These are phyloP conservation scores for Monosporascus sp. DNA, from an alignment of 2,329 filamentous ascomycete species.

Conservation along the genomic window DNA sequence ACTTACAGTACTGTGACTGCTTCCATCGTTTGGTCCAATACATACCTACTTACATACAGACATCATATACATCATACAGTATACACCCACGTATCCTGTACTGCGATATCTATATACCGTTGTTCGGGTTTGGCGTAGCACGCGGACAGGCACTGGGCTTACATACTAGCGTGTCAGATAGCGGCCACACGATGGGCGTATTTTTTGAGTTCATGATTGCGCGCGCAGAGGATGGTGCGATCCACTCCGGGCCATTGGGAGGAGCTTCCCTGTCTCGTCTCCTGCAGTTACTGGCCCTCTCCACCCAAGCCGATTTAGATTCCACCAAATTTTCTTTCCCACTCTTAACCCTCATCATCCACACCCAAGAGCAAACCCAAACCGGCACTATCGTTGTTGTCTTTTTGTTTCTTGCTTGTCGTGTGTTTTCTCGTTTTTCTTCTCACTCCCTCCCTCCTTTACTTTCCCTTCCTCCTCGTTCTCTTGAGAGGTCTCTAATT, in stretches of 20 bases:
- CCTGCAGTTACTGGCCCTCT: conserved; percentile 7
- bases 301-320: conserved; percentile 17
- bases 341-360: conserved; percentile 26
- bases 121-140: not conserved
- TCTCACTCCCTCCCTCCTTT: conserved; percentile 22
- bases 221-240: not conserved
- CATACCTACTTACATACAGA: no score
- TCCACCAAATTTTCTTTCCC: conserved; percentile 23
- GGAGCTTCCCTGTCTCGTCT: not conserved
- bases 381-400: conserved; percentile 31
- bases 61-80: no score
- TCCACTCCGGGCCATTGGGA: not conserved
- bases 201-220: not conserved
- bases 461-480: conserved; percentile 14
- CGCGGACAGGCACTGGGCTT: not conserved
- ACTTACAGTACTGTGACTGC: no score
- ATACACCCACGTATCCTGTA: no score
- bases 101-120: not conserved
- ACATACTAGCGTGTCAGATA: not conserved
- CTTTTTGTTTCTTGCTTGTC: conserved; percentile 24
- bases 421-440: conserved; percentile 26
- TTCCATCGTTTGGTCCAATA: no score
- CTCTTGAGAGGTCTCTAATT: conserved; percentile 6
- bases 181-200: not conserved
- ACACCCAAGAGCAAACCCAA: conserved; percentile 26